Conservation (phyloP, 2,329 filamentous ascomycete genomes). For the Microcyclosporella mali region DNA sequence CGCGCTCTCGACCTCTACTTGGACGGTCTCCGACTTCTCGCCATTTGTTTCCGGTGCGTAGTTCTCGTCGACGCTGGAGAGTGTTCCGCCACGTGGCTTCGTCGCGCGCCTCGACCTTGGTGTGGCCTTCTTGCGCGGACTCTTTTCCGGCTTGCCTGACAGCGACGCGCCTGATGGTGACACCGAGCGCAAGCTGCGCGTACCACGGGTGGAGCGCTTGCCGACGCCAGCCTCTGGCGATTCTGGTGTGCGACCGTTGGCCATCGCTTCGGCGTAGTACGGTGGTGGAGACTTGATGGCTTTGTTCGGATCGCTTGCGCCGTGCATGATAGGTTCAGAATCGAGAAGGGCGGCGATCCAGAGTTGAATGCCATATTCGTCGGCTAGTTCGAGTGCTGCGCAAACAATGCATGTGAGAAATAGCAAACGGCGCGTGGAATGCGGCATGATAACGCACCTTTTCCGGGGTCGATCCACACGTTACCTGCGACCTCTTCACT, state of each 20-base stretch:
- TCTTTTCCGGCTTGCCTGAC: conserved; percentile 40
- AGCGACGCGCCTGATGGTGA: conserved; percentile 39
- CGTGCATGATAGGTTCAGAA: conserved; percentile 67
- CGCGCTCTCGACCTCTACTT: conserved; percentile 63
- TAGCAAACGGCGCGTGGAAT: conserved; percentile 9
- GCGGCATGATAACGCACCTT: conserved; percentile 42
- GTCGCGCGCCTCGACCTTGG: conserved; percentile 25
- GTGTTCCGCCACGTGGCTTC: conserved; percentile 22
- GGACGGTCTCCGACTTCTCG: conserved; percentile 48
- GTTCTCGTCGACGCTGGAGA: conserved; percentile 28
- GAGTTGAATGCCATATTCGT: conserved; percentile 75
- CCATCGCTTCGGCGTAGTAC: conserved; percentile 45
- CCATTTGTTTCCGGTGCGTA: conserved; percentile 20
- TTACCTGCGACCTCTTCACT: conserved; percentile 92
- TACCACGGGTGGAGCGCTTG: conserved; percentile 31
- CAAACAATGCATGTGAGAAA: conserved; percentile 13
- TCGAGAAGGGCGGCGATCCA: conserved; percentile 95
- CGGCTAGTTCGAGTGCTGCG: conserved; percentile 71
- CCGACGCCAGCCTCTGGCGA: conserved; percentile 16
- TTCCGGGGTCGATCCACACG: conserved; percentile 82
- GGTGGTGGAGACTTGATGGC: conserved; percentile 75
- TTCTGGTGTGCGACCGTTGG: conserved; percentile 24
- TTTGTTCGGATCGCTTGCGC: conserved; percentile 54
- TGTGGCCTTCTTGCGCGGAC: conserved; percentile 48
- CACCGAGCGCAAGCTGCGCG: conserved; percentile 54